Conservation (phyloP, 2,329 filamentous ascomycete genomes). For the Xylariaceae sp. region DNA sequence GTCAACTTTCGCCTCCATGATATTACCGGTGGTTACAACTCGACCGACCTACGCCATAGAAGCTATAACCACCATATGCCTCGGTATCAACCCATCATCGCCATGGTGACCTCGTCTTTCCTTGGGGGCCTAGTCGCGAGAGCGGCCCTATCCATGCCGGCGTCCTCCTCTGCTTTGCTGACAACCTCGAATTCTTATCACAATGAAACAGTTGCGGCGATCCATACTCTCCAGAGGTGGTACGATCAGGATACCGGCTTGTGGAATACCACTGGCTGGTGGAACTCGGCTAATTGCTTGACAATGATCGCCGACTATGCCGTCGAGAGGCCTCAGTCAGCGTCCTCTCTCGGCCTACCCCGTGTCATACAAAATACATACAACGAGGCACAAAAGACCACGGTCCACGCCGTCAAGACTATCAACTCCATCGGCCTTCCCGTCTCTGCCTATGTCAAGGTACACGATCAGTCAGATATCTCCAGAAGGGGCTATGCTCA, state of each 20-base stretch:
- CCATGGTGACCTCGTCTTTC: slow-evolving; percentile 30
- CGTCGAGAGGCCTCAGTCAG: slow-evolving; percentile 12
- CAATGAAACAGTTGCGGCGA: slow-evolving; percentile 22
- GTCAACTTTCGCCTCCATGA: not conserved
- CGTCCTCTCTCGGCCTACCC: slow-evolving; percentile 23
- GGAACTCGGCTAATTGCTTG: slow-evolving; percentile 56
- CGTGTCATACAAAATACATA: slow-evolving; percentile 31
- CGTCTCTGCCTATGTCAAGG: slow-evolving; percentile 26
- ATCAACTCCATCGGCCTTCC: slow-evolving; percentile 24
- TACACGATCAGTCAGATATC: slow-evolving; percentile 23
- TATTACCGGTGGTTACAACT: slow-evolving; percentile 3
- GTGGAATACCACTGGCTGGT: slow-evolving; percentile 55
- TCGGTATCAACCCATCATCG: not conserved
- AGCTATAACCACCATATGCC: slow-evolving; percentile 15
- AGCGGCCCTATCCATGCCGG: slow-evolving; percentile 29
- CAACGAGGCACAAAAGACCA: slow-evolving; percentile 29
- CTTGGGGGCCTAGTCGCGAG: slow-evolving; percentile 29
- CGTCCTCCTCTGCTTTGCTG: slow-evolving; percentile 21
- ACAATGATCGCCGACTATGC: slow-evolving; percentile 34
- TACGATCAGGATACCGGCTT: slow-evolving; percentile 49
- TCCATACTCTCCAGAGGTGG: slow-evolving; percentile 44
- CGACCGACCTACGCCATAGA: slow-evolving; percentile 1
- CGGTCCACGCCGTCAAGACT: slow-evolving; percentile 24
- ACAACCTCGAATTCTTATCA: slow-evolving; percentile 24
- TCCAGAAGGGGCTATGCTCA: slow-evolving; percentile 35